Base-by-base conservation (phyloP, 179 eudicot genomes). In the Actinidia arguta region DNA sequence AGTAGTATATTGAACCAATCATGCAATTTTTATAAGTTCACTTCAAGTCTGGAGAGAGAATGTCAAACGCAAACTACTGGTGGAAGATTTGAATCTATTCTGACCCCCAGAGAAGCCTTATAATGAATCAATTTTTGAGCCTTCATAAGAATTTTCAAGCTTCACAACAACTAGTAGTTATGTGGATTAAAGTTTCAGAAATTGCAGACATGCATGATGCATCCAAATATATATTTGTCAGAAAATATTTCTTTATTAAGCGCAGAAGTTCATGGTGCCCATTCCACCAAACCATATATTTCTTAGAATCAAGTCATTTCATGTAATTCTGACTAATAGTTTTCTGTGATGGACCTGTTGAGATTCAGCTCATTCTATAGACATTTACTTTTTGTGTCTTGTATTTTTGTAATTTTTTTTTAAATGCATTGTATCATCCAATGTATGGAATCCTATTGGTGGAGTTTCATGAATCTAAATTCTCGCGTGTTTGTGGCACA, bases 401-500 rank as follows among this genome's bases (percentile, higher is more conserved):
- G 17, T 64, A 64, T 48, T 48, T 5, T 48, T 48, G 9, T 70
- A 8, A 16, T 22, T 46, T 70, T 70, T 36, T 3, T 46, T 7
- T 5, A 25, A 20, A 9, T 6, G 66, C 36, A 54, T 17, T 14
- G 54, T 54, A 52, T 27, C 39, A 9, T 56, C 50, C 14, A 16
- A 22, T 44, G 16, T 78, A 16, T 63, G 71, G 46, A 25, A 24
- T 58, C 48, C 42, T 59, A 1, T 4, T 44, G 20, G 25, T 36
- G 17, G 1, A 79, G 47, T 31, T 52, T 63, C 69, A 46, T 56
- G 48, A 64, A 73, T 79, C 24, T 55, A 44, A 31, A 44, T 69
- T 22, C 68, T 79, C 36, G 52, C 47, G 27, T 54, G 44, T 17
- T 73, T 11, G 67, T 77, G 70, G 46, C 55, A 69, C 89, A 95